Evolutionary conservation across 305 asterid genomes (phyloP).

Genomic region (Petunia hybrid): DNA sequence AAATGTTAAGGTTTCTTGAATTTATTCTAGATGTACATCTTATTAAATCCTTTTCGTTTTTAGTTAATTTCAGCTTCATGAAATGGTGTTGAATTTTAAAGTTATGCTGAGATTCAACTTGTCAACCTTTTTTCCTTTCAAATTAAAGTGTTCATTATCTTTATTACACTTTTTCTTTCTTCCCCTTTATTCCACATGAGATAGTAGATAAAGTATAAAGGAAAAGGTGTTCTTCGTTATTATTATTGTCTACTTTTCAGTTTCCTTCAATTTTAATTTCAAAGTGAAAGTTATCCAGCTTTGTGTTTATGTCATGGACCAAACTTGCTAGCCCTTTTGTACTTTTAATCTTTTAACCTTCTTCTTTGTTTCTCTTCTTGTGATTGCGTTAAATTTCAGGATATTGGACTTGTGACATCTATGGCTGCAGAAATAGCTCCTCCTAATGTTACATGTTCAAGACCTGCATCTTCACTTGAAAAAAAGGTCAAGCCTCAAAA

Average conservation of each 20-base stretch:
- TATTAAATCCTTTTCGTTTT: neutral
- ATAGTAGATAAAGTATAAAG: constrained; percentile 33
- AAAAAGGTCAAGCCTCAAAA: constrained; percentile 68
- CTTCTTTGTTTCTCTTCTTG: constrained; percentile 33
- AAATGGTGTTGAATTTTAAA: constrained; percentile 3
- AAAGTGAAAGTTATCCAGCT: constrained; percentile 28
- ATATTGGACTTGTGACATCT: constrained; percentile 17
- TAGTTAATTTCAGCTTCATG: constrained; percentile 8
- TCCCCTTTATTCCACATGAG: constrained; percentile 39
- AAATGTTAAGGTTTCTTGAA: neutral
- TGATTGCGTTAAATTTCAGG: constrained; percentile 18
- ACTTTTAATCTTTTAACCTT: neutral
- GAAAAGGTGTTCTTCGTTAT: constrained; percentile 37
- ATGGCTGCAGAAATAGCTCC: constrained; percentile 15
- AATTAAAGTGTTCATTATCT: constrained; percentile 12
- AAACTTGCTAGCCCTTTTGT: constrained; percentile 4
- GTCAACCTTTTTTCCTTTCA: neutral
- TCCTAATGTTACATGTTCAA: constrained; percentile 26
- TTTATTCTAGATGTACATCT: neutral
- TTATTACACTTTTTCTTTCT: constrained; percentile 35
- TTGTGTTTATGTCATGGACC: neutral
- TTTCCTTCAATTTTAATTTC: constrained; percentile 5
- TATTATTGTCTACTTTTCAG: constrained; percentile 24
- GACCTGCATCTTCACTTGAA: constrained; percentile 43
- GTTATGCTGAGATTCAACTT: neutral